Percentiles rank a stretch among this genome's conserved stretches.
Conservation (phyloP, 164 flowering plant species). For the Magnolia kwangsiensis region DNA sequence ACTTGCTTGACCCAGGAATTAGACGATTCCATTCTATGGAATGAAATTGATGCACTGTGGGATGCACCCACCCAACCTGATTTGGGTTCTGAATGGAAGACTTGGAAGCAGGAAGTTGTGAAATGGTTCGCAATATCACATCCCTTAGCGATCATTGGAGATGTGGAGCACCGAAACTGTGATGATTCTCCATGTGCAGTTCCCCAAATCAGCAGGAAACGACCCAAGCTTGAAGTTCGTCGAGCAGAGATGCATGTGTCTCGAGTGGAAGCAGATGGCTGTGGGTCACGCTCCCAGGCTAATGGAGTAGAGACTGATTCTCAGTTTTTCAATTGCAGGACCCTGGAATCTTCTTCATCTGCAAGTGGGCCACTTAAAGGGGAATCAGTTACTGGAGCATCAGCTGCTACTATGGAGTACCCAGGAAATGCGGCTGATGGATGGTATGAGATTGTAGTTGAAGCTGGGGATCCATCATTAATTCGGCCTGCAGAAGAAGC, state of each 20-base stretch:
- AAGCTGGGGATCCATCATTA: conserved; percentile 38
- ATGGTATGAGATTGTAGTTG: conserved; percentile 63
- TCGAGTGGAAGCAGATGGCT: conserved; percentile 27
- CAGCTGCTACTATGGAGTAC: conserved; percentile 20
- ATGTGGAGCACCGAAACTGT: conserved; percentile 30
- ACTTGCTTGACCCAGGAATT: conserved; percentile 56
- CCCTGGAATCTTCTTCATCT: conserved; percentile 21
- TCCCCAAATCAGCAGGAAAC: conserved; percentile 56
- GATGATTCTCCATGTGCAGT: conserved; percentile 28
- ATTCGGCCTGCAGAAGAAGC: conserved; percentile 29
- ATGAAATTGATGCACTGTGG: conserved; percentile 51
- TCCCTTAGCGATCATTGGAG: conserved; percentile 29
- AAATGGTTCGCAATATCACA: conserved; percentile 67
- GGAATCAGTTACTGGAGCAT: conserved; percentile 23
- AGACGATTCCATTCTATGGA: conserved; percentile 63
- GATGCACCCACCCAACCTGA: conserved; percentile 53
- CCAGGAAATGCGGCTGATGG: conserved; percentile 28
- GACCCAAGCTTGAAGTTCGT: conserved; percentile 95
- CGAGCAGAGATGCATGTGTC: conserved; percentile 74
- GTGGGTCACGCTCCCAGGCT: conserved; percentile 19
- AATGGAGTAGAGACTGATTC: conserved; percentile 41
- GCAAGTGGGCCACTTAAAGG: conserved; percentile 28
- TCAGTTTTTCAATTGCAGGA: conserved; percentile 35
- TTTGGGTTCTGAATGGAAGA: conserved; percentile 67
- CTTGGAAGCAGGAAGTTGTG: conserved; percentile 82